Evolutionary conservation across 169 alveolate genomes (phyloP), one percentile per base, ranked within the genome.

Genomic region (Cryptosporidium tyzzeri): DNA sequence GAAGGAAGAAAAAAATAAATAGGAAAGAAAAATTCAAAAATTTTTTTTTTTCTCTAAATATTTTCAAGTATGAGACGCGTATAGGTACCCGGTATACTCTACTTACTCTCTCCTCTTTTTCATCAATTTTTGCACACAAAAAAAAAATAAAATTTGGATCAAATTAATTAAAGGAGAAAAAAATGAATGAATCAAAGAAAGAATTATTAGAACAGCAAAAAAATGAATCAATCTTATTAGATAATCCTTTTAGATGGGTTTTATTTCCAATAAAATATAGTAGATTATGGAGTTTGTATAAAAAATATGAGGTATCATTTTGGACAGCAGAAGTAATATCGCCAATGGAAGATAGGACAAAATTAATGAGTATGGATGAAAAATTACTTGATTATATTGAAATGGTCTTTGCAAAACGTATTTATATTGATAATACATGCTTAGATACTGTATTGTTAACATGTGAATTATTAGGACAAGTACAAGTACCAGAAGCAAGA

Each of bases 401-500:
- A 37, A 91, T 91, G 71, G 69, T 73, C 31, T 59, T 92, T 33
- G 84, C 93, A 62, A 80, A 53, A 16, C 73, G 71, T 73, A 71
- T 80, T 67, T 86, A 53, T 91, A 86, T 69, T 35, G 84, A 51
- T 67, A 61, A 91, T 61, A 85, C 86, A 16, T 29, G 91, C 58
- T 45, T 50, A 55, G 85, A 45, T 48, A 91, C 92, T 35, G 91
- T 93, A 35, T 58, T 92, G 44, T 70, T 94, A 10, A 93, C 97
- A 50, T 92, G 96, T 91, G 95, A 93, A 80, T 93, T 97, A 93
- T 84, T 95, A 74, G 92, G 95, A 39, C 97, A 96, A 55, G 94
- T 95, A 33, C 95, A 97, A 80, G 92, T 96, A 33, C 98, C 99
- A 16, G 99, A 97, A 84, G 98, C 97, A 14, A 87, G 98, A 84